A percentile compares a stretch with the other conserved stretches of the same genome.
Evolutionary conservation across 1,284 basidiomycete genomes (phyloP).

Genomic region (Pascua guehoae): DNA sequence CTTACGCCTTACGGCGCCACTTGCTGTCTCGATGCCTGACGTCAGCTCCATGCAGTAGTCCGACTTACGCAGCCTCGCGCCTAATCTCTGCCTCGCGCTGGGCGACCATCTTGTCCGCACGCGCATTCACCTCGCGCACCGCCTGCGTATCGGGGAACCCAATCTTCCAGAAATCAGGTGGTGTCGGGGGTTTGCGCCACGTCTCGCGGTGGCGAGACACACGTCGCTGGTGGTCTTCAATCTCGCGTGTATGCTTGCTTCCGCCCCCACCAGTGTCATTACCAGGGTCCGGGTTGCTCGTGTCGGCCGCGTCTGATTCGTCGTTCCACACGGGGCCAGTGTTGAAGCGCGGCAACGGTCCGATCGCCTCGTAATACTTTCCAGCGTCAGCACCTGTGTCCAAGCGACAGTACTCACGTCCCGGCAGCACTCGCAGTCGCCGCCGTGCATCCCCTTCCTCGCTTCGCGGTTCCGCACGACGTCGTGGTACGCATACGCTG

Average conservation of each 20-base stretch:
- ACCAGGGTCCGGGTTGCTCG: too few relatives aligned
- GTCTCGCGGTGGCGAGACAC: constrained; percentile 70
- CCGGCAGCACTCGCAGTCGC: constrained; percentile 78
- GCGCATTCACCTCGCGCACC: constrained; percentile 65
- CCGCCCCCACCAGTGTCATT: constrained; percentile 3
- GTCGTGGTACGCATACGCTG: constrained; percentile 66
- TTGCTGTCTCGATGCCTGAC: constrained; percentile 36
- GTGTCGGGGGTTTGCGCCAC: constrained; percentile 68
- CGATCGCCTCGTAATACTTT: constrained; percentile 76
- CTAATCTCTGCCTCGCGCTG: constrained; percentile 62
- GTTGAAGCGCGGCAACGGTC: constrained; percentile 62
- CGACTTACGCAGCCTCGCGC: constrained; percentile 41
- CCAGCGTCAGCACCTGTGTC: neutral
- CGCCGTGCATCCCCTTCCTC: constrained; percentile 65
- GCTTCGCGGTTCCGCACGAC: constrained; percentile 68
- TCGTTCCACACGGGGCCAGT: constrained; percentile 65
- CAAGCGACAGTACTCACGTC: constrained; percentile 57
- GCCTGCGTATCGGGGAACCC: constrained; percentile 83
- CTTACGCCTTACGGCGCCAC: constrained; percentile 34
- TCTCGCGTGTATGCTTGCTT: constrained; percentile 21
- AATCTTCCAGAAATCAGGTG: constrained; percentile 75
- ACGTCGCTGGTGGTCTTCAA: constrained; percentile 63
- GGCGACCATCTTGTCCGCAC: constrained; percentile 56
- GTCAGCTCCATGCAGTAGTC: neutral
- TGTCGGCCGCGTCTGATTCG: constrained; percentile 4